These are phyloP conservation scores for Gamsiella multidivaricata DNA, from an alignment of 192 early-diverging fungal genomes.

Conservation along the genomic window DNA sequence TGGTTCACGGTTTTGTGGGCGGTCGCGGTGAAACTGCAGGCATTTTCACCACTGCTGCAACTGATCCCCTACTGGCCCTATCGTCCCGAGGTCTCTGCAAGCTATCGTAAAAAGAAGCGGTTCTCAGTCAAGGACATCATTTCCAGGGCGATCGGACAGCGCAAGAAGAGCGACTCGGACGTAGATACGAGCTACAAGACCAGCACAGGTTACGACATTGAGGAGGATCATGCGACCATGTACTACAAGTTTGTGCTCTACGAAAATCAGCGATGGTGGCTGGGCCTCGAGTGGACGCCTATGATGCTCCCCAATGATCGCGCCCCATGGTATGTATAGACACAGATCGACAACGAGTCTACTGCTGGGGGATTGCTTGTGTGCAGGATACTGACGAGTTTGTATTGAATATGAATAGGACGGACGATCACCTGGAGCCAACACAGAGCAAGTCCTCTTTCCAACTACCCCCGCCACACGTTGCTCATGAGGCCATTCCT, in stretches of 20 bases:
- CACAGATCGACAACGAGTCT: no score
- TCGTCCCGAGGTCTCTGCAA: constrained; percentile 18
- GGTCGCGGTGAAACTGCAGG: constrained; percentile 31
- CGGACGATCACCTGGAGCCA: constrained; percentile 61
- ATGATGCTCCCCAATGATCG: constrained; percentile 68
- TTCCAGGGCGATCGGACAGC: constrained; percentile 49
- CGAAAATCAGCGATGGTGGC: constrained; percentile 69
- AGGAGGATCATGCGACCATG: constrained; percentile 53
- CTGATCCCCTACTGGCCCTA: constrained; percentile 47
- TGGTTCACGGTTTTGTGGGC: constrained; percentile 56
- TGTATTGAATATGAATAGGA: constrained; percentile 33
- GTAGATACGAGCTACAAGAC: constrained; percentile 27
- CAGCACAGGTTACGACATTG: constrained; percentile 53
- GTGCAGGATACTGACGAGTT: neutral
- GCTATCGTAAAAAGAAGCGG: constrained; percentile 29
- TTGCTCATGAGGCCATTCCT: constrained; percentile 40
- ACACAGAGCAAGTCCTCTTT: constrained; percentile 62
- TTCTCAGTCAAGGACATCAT: constrained; percentile 56
- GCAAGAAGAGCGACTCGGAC: constrained; percentile 47
- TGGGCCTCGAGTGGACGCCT: constrained; percentile 67
- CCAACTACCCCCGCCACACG: constrained; percentile 53
- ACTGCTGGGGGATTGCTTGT: no score
- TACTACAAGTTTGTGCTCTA: constrained; percentile 60
- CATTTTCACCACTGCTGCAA: constrained; percentile 36
- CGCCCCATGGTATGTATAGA: constrained; percentile 59